These are phyloP conservation scores for Fraxinus cuspidata DNA, from an alignment of 257 asterid genomes.

Conservation along the genomic window DNA sequence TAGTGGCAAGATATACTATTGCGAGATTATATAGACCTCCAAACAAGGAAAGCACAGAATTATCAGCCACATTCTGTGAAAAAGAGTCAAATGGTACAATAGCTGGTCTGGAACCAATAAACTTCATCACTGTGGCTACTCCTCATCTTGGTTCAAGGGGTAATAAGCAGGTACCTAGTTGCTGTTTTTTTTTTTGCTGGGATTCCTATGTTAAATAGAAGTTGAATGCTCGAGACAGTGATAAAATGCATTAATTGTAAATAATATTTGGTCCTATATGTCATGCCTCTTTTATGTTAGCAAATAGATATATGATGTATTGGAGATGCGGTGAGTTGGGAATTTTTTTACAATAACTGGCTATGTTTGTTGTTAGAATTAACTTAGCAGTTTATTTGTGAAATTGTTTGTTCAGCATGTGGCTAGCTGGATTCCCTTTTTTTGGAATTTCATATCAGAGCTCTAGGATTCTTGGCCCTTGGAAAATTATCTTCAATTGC, in stretches of 20 bases:
- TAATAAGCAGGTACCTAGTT: conserved; percentile 73
- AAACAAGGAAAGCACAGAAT: conserved; percentile 38
- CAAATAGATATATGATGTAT: background rate
- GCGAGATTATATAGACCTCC: conserved; percentile 75
- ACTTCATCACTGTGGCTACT: conserved; percentile 91
- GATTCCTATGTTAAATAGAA: background rate
- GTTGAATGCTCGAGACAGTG: background rate
- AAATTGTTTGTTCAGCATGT: background rate
- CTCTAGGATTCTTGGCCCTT: background rate
- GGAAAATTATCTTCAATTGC: background rate
- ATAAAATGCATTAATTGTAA: background rate
- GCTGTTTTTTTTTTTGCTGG: conserved; percentile 1
- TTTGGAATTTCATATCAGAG: background rate
- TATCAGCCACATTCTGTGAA: conserved; percentile 35
- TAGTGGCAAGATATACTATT: conserved; percentile 93
- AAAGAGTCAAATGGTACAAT: conserved; percentile 67
- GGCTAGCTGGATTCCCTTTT: background rate
- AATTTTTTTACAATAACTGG: background rate
- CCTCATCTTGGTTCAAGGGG: conserved; percentile 99
- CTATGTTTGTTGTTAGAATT: background rate
- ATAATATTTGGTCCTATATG: background rate
- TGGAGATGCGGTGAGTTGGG: background rate
- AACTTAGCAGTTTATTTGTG: background rate
- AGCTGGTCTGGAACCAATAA: conserved; percentile 83
- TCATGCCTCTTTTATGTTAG: background rate